These are phyloP conservation scores for Primulina huaijiensis DNA, from an alignment of 257 asterid species.

Conservation along the genomic window DNA sequence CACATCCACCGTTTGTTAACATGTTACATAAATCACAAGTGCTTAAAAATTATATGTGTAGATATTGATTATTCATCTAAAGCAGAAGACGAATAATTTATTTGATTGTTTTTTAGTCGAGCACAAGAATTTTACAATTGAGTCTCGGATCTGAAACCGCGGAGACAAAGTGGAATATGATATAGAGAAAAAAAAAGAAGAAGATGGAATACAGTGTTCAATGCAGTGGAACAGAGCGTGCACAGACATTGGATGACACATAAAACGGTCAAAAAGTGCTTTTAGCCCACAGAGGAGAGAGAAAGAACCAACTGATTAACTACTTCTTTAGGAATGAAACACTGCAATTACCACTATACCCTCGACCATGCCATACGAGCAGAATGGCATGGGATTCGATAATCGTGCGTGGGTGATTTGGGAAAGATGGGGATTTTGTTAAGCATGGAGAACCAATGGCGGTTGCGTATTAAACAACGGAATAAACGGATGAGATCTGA, in stretches of 20 bases:
- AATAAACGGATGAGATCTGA: conserved; percentile 52
- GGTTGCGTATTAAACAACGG: conserved; percentile 35
- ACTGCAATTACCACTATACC: conserved; percentile 34
- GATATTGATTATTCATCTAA: too few species aligned
- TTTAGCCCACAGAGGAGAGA: conserved; percentile 13
- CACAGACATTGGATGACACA: conserved; percentile 21
- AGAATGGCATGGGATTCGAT: conserved; percentile 3
- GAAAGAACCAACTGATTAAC: conserved; percentile 27
- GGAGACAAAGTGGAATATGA: too few species aligned
- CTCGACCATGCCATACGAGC: conserved; percentile 2
- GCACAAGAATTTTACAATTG: too few species aligned
- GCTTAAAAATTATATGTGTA: too few species aligned
- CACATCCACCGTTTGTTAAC: too few species aligned
- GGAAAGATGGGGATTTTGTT: conserved; percentile 33
- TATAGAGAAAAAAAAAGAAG: neutral
- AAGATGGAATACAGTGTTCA: conserved; percentile 30
- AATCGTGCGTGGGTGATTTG: conserved; percentile 29
- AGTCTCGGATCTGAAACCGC: too few species aligned
- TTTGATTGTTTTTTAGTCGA: too few species aligned
- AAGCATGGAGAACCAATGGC: conserved; percentile 47
- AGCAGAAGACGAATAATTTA: too few species aligned
- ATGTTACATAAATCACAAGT: neutral
- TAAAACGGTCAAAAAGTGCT: conserved; percentile 46
- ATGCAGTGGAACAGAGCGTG: conserved; percentile 32
- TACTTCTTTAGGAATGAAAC: conserved; percentile 17